Evolutionary conservation across 2,329 filamentous ascomycete species (phyloP), one percentile per base, ranked within the genome.

Genomic region (Talaromyces atroroseus): DNA sequence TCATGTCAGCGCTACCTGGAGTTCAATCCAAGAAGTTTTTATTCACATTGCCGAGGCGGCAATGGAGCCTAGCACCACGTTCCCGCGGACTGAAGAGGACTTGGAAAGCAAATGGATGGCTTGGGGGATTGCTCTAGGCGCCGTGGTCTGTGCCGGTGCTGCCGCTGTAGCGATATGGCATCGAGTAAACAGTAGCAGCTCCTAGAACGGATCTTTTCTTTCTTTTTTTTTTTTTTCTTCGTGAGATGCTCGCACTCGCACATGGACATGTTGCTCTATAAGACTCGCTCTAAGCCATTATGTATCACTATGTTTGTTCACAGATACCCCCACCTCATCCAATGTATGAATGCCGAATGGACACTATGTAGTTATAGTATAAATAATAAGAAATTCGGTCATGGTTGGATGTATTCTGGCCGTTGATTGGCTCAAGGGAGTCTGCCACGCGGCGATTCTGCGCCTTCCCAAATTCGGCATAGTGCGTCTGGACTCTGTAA

Each of bases 1-100:
- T 42, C 95, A 99, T 74, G 94, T 96, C 53, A 96, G 90, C 67
- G 91, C 94, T 29, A 94, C 88, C 6, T 99, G 94, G 94, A 86
- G 83, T 66, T 95, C 89, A 65, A 96, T 97, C 63, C 88, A 88
- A 61, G 94, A 99, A 73, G 82, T 97, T 36, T 99, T 97, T 72
- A 90, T 96, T 23, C 86, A 83, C 36, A 82, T 97, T 56, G 94
- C 94, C 6, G 94, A 97, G 73, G 88, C 90, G 42, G 92, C 92
- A 5, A 94, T 92, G 46, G 91, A 91, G 66, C 94, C 94, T 0
- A 91, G 86, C 64, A 88, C 85, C 0, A 92, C 88, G 0, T 96
- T 95, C 65, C 92, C 94, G 0, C 94, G 92, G 73, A 89, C 82
- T 54, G 90, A 96, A 61, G 92, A 96, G 65, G 90, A 94, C 46